Evolutionary conservation across 1,284 basidiomycete species (phyloP).

Genomic region (Ustilago esculenta): DNA sequence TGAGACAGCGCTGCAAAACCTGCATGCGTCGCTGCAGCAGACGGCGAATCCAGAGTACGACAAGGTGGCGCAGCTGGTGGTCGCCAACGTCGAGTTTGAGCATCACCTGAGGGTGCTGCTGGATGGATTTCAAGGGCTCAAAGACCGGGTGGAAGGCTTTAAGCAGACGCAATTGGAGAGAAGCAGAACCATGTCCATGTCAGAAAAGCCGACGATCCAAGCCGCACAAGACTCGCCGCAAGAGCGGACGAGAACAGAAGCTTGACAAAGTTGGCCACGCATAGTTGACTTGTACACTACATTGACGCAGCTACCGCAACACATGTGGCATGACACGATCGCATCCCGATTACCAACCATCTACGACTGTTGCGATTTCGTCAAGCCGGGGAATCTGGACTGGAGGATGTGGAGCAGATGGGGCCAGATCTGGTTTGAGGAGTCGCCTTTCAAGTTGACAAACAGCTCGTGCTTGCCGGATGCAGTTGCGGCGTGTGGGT

Average conservation of each 20-base stretch:
- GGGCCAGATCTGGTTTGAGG: slow-evolving; percentile 94
- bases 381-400: slow-evolving; percentile 29
- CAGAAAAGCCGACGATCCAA: too few species aligned
- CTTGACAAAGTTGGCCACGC: too few species aligned
- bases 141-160: slow-evolving; percentile 35
- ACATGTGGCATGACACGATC: too few species aligned
- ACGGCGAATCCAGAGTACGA: slow-evolving; percentile 33
- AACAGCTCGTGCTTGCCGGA: slow-evolving; percentile 67
- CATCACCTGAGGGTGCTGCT: slow-evolving; percentile 21
- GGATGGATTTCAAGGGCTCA: slow-evolving; percentile 25
- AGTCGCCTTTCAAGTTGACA: slow-evolving; percentile 80
- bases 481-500: background rate
- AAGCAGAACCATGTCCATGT: background rate
- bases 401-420: slow-evolving; percentile 74
- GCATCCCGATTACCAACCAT: too few species aligned
- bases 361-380: background rate
- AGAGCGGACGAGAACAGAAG: background rate
- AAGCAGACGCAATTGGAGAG: slow-evolving; percentile 12
- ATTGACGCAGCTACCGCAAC: too few species aligned
- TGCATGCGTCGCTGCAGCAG: slow-evolving; percentile 24
- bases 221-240: too few species aligned
- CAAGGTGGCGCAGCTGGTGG: slow-evolving; percentile 28
- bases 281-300: too few species aligned
- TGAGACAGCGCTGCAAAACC: slow-evolving; percentile 12
- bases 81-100: slow-evolving; percentile 39